phyloP scores from a whole-genome alignment of 1,139 yeast species.

The Pneumocystis jirovecii region DNA sequence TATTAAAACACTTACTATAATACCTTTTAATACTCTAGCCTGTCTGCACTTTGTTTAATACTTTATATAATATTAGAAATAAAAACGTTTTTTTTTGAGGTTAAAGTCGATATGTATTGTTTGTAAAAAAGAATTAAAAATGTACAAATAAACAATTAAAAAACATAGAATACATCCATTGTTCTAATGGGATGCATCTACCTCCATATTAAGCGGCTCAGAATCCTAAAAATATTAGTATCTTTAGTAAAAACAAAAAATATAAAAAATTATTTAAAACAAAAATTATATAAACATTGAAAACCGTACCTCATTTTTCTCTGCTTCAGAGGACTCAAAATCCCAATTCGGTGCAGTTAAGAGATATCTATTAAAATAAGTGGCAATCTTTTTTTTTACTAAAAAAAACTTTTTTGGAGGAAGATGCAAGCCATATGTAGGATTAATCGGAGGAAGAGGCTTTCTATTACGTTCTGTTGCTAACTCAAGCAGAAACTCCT shows the following conservation, averaged over 20 bases:
- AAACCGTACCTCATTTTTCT: not conserved
- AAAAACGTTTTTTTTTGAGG: too few species aligned
- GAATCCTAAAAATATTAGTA: not conserved
- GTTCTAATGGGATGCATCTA: not conserved
- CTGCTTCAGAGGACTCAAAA: not conserved
- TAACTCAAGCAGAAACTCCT: slow-evolving; percentile 72
- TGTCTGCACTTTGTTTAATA: too few species aligned
- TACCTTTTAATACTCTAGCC: too few species aligned
- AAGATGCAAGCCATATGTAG: slow-evolving; percentile 79
- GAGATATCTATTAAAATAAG: not conserved
- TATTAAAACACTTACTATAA: too few species aligned
- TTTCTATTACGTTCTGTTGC: slow-evolving; percentile 86
- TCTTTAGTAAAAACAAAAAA: not conserved
- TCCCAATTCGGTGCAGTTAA: not conserved
- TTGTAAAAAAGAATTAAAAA: not conserved
- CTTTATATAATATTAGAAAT: too few species aligned
- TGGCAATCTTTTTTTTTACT: slow-evolving; percentile 33
- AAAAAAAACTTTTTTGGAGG: slow-evolving; percentile 97
- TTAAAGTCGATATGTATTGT: too few species aligned
- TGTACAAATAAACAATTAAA: not conserved
- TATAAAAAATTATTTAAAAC: not conserved
- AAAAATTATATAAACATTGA: not conserved
- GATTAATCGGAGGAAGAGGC: slow-evolving; percentile 81
- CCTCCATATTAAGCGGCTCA: not conserved
- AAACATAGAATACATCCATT: not conserved